A percentile compares a stretch with the other conserved stretches of the same genome.
Evolutionary conservation across 345 rosid species (phyloP).

Genomic region (Rhodamnia rubescens): DNA sequence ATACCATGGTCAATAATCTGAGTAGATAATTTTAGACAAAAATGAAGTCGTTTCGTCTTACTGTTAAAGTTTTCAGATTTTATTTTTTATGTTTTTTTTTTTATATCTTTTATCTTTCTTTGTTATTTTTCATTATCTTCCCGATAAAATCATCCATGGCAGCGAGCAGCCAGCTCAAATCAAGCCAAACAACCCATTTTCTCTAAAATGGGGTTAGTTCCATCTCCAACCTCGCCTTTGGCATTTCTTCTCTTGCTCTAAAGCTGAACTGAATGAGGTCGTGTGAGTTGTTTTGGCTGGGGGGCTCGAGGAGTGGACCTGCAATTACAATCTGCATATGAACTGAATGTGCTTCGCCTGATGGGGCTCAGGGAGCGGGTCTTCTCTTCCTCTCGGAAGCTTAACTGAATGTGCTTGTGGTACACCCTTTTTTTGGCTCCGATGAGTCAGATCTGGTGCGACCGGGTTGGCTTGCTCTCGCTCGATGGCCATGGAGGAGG

Average conservation of each 20-base stretch:
- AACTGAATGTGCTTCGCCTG: not conserved
- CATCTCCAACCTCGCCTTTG: not conserved
- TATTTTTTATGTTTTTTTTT: no score
- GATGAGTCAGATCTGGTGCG: not conserved
- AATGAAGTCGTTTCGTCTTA: not conserved
- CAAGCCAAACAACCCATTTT: not conserved
- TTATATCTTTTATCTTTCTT: no score
- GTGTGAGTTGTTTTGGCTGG: no score
- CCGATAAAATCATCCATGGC: not conserved
- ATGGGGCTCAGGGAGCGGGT: no score
- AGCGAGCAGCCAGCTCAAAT: not conserved
- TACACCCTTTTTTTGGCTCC: not conserved
- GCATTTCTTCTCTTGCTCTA: no score
- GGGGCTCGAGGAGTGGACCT: not conserved
- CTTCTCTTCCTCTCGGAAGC: no score
- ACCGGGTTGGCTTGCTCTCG: not conserved
- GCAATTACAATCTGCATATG: not conserved
- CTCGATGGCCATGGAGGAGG: not conserved
- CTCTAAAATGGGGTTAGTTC: not conserved
- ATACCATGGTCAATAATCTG: no score
- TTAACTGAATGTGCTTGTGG: not conserved
- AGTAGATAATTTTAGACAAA: not conserved
- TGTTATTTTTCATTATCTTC: not conserved
- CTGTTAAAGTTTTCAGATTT: not conserved
- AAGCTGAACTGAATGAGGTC: no score